Evolutionary conservation across 1,284 basidiomycete species (phyloP), one percentile per base, ranked within the genome.

Genomic region (Fomitopsis betulina): DNA sequence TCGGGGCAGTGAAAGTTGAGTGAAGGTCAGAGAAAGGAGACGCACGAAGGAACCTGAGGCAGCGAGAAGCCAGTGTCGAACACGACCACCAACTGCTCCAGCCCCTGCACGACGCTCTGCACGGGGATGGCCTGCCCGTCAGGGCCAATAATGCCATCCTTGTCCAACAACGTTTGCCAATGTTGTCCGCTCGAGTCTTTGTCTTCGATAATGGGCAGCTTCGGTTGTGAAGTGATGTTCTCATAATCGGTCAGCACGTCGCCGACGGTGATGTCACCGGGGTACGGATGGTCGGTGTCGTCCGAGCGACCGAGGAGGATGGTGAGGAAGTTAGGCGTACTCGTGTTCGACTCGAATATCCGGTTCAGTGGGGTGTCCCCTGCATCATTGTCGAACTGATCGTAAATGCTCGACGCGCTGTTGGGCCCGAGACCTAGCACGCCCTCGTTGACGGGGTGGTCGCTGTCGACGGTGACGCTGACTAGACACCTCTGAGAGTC

Each of bases 61-160:
- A 88, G 71, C 2, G 83, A 80, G 68, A 86, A 89, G 0, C 87
- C 87, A 2, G 84, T 82, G 65, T 89, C 87, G 55, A 90, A 75
- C n/a, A 89, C 74, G 19, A 79, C 82, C 2, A 80, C 82, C 8
- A 81, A 70, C 63, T 80, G 79, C 19, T 74, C 72, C 6, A 76
- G 73, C 32, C 75, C 67, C 47, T 75, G 70, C 3, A 85, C 82
- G 21, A 68, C 68, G 1, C 79, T 76, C 8, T 66, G 72, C 47
- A 81, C 68, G 7, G 73, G 63, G 35, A 89, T 81, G 13, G 74
- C 62, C 43, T 75, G 55, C 23, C 81, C 80, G 52, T 80, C 72
- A 1, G 74, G 71, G 1, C 72, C 73, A n/a, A 76, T 65, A 54
- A 77, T 70, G 10, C 73, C 75, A 54, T 74, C 64, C 55, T 61